Evolutionary conservation across 768 basidiomycete genomes (phyloP), one percentile per base, ranked within the genome.

Genomic region (Leccinum obscurum): DNA sequence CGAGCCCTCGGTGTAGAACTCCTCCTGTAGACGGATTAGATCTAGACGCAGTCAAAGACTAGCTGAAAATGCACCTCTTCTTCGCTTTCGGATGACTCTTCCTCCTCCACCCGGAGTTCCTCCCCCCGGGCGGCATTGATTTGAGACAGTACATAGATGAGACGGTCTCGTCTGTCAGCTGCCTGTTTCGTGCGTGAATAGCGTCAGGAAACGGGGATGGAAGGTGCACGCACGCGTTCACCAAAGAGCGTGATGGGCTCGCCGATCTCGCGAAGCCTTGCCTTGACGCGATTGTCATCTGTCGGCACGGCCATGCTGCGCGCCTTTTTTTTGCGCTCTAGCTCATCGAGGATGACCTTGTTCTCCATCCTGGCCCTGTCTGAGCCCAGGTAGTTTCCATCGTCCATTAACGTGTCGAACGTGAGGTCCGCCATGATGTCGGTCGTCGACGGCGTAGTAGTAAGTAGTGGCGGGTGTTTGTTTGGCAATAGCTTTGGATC

Each of bases 161-260:
- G 80, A 78, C 96, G 92, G 76, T 97, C 96, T 71, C 97, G 80
- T 65, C 96, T 83, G 78, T 99, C 97, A 69, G 95, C 94, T 66
- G 93, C 92, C 95, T 98, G 73, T 63, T 62, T 48, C 64, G 62
- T 60, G 60, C 51, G 51, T 66, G 59, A 62, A 61, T 58, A 52
- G 39, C 50, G 41, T 68, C 55, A 48, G 57, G 30, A 37, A 50
- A 32, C 28, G 51, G 28, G 50, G 7, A 24, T 32, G 35, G 28
- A 4, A 53, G 50, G 63, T 61, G 59, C n/a, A 85, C 93, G 74
- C 70, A 97, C 95, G 60, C 94, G 88, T 84, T 98, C 97, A 64
- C 95, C 97, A 67, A 98, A 99, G 28, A 98, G 82, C 6, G 95
- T 98, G 69, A 98, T 95, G 41, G 97, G 97, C 73, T 99, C 93